A percentile compares a stretch with the other conserved stretches of the same genome.
Conservation (phyloP, 257 asterid genomes). For the Solanum sitiens region DNA sequence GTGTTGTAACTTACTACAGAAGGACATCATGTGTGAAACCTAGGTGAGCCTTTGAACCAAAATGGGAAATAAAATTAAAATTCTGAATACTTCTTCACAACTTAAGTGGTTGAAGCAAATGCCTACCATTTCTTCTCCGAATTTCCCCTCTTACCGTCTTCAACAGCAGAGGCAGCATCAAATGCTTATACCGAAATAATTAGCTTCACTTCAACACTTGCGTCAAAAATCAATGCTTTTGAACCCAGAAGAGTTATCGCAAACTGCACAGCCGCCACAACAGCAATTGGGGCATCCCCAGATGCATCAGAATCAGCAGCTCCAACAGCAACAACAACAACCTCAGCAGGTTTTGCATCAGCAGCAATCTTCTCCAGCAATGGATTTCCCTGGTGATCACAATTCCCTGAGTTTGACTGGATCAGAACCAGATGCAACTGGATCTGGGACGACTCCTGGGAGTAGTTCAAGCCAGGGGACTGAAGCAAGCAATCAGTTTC, state of each 20-base stretch:
- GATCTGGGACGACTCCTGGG: constrained; percentile 81
- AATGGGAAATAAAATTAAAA: constrained; percentile 53
- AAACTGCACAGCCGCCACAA: constrained; percentile 45
- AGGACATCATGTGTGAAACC: constrained; percentile 58
- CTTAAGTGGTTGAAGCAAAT: constrained; percentile 83
- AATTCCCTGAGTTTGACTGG: constrained; percentile 79
- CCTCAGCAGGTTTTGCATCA: constrained; percentile 3
- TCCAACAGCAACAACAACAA: constrained; percentile 17
- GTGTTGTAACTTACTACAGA: not conserved
- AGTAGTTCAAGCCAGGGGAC: constrained; percentile 92
- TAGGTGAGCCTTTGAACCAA: constrained; percentile 53
- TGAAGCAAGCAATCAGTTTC: constrained; percentile 72
- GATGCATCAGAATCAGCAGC: constrained; percentile 48
- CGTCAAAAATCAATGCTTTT: constrained; percentile 48
- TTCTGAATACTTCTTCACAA: constrained; percentile 50
- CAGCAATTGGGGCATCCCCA: constrained; percentile 47
- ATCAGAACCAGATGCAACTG: constrained; percentile 82
- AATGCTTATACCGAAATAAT: constrained; percentile 47
- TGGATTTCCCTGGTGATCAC: constrained; percentile 46
- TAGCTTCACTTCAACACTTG: constrained; percentile 43
- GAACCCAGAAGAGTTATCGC: constrained; percentile 58
- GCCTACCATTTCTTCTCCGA: constrained; percentile 54
- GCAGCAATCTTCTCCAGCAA: constrained; percentile 61
- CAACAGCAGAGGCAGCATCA: constrained; percentile 33
- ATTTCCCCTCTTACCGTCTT: constrained; percentile 45